phyloP scores from a whole-genome alignment of 1,139 yeast genomes.

The Debaryomyces udenii region DNA sequence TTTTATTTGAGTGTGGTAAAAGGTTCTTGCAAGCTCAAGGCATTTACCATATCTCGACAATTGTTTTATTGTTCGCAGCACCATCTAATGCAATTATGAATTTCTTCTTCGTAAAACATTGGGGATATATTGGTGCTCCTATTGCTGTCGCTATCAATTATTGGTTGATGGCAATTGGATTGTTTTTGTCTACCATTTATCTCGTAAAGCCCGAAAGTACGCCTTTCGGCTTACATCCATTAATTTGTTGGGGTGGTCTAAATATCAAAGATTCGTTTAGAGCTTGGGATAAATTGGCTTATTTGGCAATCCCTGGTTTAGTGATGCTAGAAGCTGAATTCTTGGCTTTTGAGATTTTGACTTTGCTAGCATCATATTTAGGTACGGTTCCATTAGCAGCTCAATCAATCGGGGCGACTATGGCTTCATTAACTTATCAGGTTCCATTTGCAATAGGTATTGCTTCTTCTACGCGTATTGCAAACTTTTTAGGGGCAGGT shows the following conservation, averaged over 20 bases:
- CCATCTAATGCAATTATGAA: conserved; percentile 58
- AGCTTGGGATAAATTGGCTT: conserved; percentile 52
- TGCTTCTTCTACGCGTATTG: conserved; percentile 62
- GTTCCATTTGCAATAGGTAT: conserved; percentile 64
- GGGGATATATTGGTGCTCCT: conserved; percentile 59
- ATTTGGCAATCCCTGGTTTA: conserved; percentile 57
- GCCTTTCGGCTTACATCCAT: conserved; percentile 42
- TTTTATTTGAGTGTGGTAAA: conserved; percentile 56
- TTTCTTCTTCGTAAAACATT: conserved; percentile 40
- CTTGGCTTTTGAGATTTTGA: conserved; percentile 58
- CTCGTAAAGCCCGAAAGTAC: conserved; percentile 43
- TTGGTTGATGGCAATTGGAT: conserved; percentile 57
- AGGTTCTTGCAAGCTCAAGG: conserved; percentile 58
- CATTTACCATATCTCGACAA: conserved; percentile 54
- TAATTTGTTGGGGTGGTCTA: conserved; percentile 46
- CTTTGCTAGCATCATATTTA: conserved; percentile 56
- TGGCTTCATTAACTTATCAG: conserved; percentile 55
- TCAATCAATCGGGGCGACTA: conserved; percentile 58
- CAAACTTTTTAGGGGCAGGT: conserved; percentile 61
- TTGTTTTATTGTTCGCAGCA: conserved; percentile 53
- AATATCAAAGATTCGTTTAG: conserved; percentile 35
- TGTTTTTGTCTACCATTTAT: conserved; percentile 42
- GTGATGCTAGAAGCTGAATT: conserved; percentile 64
- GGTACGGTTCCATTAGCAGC: conserved; percentile 61
- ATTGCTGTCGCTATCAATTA: conserved; percentile 59